Conservation (phyloP, 768 basidiomycete genomes). For the Asterophora parasitica region DNA sequence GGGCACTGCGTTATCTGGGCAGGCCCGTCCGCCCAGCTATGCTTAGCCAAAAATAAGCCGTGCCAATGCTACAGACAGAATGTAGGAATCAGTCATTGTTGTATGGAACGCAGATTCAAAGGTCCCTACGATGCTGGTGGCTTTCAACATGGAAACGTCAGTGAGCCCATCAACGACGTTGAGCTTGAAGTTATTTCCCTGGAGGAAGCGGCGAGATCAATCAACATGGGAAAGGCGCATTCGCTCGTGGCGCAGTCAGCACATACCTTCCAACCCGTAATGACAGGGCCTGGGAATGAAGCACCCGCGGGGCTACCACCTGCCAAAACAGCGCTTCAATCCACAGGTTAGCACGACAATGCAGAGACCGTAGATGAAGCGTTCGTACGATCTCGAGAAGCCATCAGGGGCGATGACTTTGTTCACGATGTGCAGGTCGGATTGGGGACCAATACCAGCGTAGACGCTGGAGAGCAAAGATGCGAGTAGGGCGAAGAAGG, state of each 20-base stretch:
- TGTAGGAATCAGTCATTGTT: neutral
- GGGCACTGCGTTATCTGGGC: slow-evolving; percentile 39
- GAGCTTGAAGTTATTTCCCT: slow-evolving; percentile 40
- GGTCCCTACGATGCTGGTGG: slow-evolving; percentile 44
- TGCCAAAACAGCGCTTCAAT: slow-evolving; percentile 20
- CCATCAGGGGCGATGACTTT: slow-evolving; percentile 44
- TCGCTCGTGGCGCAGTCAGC: too few relatives aligned
- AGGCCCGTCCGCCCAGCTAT: slow-evolving; percentile 38
- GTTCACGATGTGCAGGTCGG: slow-evolving; percentile 36
- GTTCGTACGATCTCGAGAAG: slow-evolving; percentile 22
- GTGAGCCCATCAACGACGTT: slow-evolving; percentile 44
- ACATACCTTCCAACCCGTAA: slow-evolving; percentile 28
- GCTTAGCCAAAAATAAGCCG: slow-evolving; percentile 32
- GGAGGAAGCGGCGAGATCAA: neutral
- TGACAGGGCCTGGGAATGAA: slow-evolving; percentile 19
- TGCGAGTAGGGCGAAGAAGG: neutral
- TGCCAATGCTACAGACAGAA: slow-evolving; percentile 37
- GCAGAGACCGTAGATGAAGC: neutral
- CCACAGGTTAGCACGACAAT: neutral
- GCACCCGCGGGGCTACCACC: slow-evolving; percentile 9
- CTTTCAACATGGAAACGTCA: slow-evolving; percentile 44
- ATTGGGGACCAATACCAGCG: slow-evolving; percentile 23
- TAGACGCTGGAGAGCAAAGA: slow-evolving; percentile 1
- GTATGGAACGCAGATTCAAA: neutral
- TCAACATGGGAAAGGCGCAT: neutral